A percentile compares a stretch with the other conserved stretches of the same genome.
These are phyloP conservation scores for Trichoderma aggressivum DNA, from an alignment of 2,329 filamentous ascomycete species.

Conservation along the genomic window DNA sequence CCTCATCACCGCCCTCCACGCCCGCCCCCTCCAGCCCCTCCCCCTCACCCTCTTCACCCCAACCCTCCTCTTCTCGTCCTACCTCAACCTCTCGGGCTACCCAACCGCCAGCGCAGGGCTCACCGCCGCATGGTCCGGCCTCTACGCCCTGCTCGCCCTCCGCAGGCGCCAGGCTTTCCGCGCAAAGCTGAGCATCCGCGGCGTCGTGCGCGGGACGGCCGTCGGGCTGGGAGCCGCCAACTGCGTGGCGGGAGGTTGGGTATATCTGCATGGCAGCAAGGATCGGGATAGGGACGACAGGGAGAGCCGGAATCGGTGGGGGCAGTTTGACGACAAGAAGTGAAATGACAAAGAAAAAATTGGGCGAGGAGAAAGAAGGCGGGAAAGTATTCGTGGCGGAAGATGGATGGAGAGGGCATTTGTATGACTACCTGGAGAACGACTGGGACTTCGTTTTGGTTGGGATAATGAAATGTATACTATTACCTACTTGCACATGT, in stretches of 20 bases:
- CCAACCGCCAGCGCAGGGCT: conserved; percentile 55
- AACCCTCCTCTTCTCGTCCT: conserved; percentile 53
- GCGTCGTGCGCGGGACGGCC: conserved; percentile 49
- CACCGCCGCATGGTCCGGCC: conserved; percentile 53
- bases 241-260: conserved; percentile 47
- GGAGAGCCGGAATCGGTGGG: conserved; percentile 51
- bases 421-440: not conserved
- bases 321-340: conserved; percentile 22
- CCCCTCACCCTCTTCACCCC: conserved; percentile 52
- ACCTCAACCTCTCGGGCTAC: conserved; percentile 59
- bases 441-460: not conserved
- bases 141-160: conserved; percentile 55
- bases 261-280: conserved; percentile 51
- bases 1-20: conserved; percentile 54
- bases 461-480: not conserved
- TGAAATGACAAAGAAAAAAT: not conserved
- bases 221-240: conserved; percentile 50
- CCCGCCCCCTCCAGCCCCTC: conserved; percentile 49
- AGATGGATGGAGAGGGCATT: not conserved
- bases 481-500: not conserved
- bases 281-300: conserved; percentile 48
- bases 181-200: conserved; percentile 45
- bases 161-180: conserved; percentile 43
- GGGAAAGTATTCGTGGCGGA: not conserved
- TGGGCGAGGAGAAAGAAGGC: not conserved